phyloP scores from a whole-genome alignment of 495 filamentous ascomycete genomes.

The Tuber aestivum region DNA sequence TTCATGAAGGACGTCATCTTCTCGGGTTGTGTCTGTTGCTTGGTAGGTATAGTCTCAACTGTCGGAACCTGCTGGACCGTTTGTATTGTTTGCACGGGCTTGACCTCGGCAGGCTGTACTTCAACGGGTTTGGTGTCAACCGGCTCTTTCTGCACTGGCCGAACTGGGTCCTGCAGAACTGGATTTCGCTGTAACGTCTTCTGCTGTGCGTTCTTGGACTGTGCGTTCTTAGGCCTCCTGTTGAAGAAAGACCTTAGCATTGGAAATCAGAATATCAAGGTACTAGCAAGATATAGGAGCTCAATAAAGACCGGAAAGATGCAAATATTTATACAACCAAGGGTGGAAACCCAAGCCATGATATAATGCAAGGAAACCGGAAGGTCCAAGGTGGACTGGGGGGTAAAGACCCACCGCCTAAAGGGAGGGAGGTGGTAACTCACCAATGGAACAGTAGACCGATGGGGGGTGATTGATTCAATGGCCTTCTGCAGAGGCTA shows the following conservation, averaged over 20 bases:
- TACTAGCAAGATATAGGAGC: not conserved
- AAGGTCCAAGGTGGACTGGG: constrained; percentile 28
- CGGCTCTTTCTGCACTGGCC: constrained; percentile 9
- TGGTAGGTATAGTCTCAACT: not conserved
- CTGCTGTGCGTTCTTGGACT: constrained; percentile 3
- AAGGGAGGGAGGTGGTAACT: constrained; percentile 26
- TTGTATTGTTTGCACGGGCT: constrained; percentile 17
- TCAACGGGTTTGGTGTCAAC: constrained; percentile 18
- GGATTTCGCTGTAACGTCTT: constrained; percentile 13
- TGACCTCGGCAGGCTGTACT: constrained; percentile 7
- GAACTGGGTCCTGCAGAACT: constrained; percentile 6
- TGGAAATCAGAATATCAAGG: constrained; percentile 22
- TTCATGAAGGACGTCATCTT: constrained; percentile 27
- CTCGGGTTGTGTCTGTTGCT: constrained; percentile 11
- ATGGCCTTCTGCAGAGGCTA: constrained; percentile 6
- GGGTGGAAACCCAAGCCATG: not conserved
- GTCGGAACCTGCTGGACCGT: constrained; percentile 8
- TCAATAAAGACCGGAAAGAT: not conserved
- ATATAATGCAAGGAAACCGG: constrained; percentile 17
- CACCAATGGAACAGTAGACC: constrained; percentile 27
- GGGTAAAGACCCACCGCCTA: constrained; percentile 30
- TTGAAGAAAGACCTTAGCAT: constrained; percentile 31
- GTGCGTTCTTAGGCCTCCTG: constrained; percentile 25
- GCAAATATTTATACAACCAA: not conserved
- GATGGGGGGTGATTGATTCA: constrained; percentile 8